Base-by-base conservation (phyloP, 108 stramenopile genomes). In the Schizochytrium sp. region DNA sequence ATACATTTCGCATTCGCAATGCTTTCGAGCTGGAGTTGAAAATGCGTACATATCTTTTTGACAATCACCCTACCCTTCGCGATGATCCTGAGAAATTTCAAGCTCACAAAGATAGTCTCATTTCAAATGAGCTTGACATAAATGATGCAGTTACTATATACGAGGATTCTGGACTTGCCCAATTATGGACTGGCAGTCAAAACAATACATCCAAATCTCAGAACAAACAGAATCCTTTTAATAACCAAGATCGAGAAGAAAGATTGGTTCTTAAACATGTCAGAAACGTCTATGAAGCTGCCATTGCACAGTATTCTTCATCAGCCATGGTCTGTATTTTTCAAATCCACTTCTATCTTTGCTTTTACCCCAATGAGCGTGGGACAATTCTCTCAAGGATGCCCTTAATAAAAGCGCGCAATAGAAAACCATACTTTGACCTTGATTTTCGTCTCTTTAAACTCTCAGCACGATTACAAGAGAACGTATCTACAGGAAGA, bases 401-500 rank as follows among this genome's bases (percentile, higher is more conserved):
- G 12, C 64, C 64, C 12, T 44, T 69, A 44, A 38, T 69, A 2
- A 7, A 15, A 7, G 64, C 64, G 64, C 64, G 64, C 10, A 7
- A 69, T 38, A 38, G 64, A 38, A 69, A 69, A 38, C 64, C 64
- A 7, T 83, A 83, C 76, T 50, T 40, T 7, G 76, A 83, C 2
- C 28, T 83, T 2, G 28, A 49, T 19, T 83, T 83, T 83, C 8
- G 50, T 0, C 53, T 83, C 50, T 83, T 2, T 2, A 83, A 83
- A 38, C 47, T 83, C 50, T 10, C 17, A 17, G 5, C 47, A 5
- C 76, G 76, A 28, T 53, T 83, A 2, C 47, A 40, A 5, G 50
- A 83, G 53, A 83, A 53, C 53, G 5, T 83, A 38, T 49, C 76
- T 17, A 83, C 76, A 17, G 76, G 53, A 10, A n/a, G 76, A 17